A percentile compares a stretch with the other conserved stretches of the same genome.
Conservation (phyloP, 345 rosid species). For the Kernera saxatilis region DNA sequence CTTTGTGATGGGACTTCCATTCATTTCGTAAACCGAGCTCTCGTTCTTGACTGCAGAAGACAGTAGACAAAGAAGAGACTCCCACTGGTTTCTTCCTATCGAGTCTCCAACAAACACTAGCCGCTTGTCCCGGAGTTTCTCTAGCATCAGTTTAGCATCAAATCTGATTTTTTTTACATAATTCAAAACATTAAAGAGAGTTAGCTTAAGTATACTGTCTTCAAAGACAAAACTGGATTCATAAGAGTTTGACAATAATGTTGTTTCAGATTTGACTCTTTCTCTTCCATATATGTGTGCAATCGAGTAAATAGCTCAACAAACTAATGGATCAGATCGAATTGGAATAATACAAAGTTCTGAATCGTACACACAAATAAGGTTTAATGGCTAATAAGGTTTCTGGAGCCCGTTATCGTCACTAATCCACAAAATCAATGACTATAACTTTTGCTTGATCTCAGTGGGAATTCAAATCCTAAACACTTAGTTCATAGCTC, state of each 20-base stretch:
- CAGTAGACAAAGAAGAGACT: conserved; percentile 85
- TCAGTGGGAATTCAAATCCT: background rate
- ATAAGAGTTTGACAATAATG: background rate
- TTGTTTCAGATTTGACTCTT: background rate
- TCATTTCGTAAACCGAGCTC: conserved; percentile 59
- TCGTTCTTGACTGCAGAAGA: conserved; percentile 56
- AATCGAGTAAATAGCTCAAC: background rate
- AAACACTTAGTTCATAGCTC: background rate
- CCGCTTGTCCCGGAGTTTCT: conserved; percentile 53
- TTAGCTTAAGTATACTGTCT: background rate
- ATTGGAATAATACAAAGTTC: background rate
- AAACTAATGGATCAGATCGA: background rate
- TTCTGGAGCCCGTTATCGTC: too few relatives aligned
- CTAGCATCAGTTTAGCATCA: conserved; percentile 61
- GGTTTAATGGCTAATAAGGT: too few relatives aligned
- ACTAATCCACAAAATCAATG: too few relatives aligned
- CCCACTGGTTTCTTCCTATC: conserved; percentile 94
- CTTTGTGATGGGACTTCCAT: conserved; percentile 80
- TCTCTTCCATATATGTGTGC: background rate
- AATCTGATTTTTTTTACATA: conserved; percentile 42
- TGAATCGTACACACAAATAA: background rate
- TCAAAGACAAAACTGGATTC: background rate
- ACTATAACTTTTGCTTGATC: too few relatives aligned
- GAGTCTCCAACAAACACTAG: conserved; percentile 92
- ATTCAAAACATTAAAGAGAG: background rate